These are phyloP conservation scores for Podila minutissima DNA, from an alignment of 192 early-diverging fungal species.

Conservation along the genomic window DNA sequence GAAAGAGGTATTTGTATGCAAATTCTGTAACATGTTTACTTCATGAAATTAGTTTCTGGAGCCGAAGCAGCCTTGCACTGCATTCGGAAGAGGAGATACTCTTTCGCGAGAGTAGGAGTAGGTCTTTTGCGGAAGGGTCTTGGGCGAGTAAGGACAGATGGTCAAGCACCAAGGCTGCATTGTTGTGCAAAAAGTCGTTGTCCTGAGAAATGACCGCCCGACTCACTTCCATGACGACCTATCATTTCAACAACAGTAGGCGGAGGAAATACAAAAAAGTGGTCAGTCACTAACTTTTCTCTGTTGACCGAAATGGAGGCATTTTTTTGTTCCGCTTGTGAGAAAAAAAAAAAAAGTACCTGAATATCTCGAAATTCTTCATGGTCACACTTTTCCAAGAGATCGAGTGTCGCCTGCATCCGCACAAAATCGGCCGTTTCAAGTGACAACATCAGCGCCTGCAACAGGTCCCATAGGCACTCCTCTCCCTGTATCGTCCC, in stretches of 20 bases:
- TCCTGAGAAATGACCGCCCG: constrained; percentile 38
- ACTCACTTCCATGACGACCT: constrained; percentile 19
- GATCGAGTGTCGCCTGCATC: constrained; percentile 9
- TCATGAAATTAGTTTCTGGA: not conserved
- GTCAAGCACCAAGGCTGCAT: constrained; percentile 10
- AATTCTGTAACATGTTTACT: not conserved
- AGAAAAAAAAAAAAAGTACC: not conserved
- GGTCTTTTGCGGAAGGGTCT: not conserved
- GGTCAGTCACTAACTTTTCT: not conserved
- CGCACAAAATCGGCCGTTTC: constrained; percentile 44
- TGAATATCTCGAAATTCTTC: constrained; percentile 14
- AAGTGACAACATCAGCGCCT: constrained; percentile 31
- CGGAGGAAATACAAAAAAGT: not conserved
- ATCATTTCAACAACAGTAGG: not conserved
- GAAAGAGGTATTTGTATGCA: not conserved
- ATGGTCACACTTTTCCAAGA: constrained; percentile 1
- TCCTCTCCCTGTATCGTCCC: not conserved
- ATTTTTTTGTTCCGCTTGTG: too few relatives aligned
- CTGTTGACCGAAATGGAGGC: too few relatives aligned
- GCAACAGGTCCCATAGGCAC: constrained; percentile 30
- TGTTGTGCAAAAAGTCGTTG: constrained; percentile 31
- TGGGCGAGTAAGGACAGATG: constrained; percentile 19
- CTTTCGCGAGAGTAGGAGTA: not conserved
- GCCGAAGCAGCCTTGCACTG: not conserved
- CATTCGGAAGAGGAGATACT: not conserved